phyloP scores from a whole-genome alignment of 1,139 yeast genomes.

The Suhomyces bribrorum region DNA sequence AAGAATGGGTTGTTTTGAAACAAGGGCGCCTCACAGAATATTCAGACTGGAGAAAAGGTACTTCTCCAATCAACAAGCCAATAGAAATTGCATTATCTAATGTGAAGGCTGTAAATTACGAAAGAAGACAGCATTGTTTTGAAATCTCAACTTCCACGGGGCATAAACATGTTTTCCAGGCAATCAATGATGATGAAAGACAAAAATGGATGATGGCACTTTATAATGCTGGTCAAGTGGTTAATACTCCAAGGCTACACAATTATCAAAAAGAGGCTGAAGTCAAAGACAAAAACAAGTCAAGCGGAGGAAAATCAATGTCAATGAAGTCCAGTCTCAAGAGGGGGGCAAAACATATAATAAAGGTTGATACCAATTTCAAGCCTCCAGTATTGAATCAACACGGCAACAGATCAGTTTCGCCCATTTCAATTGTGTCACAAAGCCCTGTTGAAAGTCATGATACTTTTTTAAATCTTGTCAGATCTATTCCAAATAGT shows the following conservation, averaged over 20 bases:
- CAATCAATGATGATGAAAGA: slow-evolving; percentile 69
- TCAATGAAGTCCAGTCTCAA: slow-evolving; percentile 1
- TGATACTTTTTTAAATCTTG: slow-evolving; percentile 41
- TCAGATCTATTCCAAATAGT: slow-evolving; percentile 48
- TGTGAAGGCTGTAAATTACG: slow-evolving; percentile 54
- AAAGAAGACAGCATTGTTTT: slow-evolving; percentile 61
- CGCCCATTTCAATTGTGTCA: slow-evolving; percentile 41
- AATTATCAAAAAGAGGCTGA: not conserved
- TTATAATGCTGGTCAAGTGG: slow-evolving; percentile 50
- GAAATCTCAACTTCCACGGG: slow-evolving; percentile 75
- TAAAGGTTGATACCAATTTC: slow-evolving; percentile 7
- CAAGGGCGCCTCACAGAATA: slow-evolving; percentile 71
- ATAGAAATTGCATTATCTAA: slow-evolving; percentile 73
- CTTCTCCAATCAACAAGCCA: slow-evolving; percentile 64
- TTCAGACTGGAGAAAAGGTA: slow-evolving; percentile 80
- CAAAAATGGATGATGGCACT: slow-evolving; percentile 67
- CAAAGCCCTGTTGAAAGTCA: slow-evolving; percentile 21
- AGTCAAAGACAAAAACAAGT: slow-evolving; percentile 2
- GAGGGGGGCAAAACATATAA: slow-evolving; percentile 5
- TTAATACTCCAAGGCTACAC: slow-evolving; percentile 30
- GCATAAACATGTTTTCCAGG: slow-evolving; percentile 74
- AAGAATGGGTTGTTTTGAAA: slow-evolving; percentile 79
- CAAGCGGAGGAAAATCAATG: slow-evolving; percentile 1
- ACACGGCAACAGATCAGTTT: slow-evolving; percentile 19
- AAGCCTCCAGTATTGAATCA: slow-evolving; percentile 10